These are phyloP conservation scores for Terfezia claveryi DNA, from an alignment of 495 filamentous ascomycete species.

Conservation along the genomic window DNA sequence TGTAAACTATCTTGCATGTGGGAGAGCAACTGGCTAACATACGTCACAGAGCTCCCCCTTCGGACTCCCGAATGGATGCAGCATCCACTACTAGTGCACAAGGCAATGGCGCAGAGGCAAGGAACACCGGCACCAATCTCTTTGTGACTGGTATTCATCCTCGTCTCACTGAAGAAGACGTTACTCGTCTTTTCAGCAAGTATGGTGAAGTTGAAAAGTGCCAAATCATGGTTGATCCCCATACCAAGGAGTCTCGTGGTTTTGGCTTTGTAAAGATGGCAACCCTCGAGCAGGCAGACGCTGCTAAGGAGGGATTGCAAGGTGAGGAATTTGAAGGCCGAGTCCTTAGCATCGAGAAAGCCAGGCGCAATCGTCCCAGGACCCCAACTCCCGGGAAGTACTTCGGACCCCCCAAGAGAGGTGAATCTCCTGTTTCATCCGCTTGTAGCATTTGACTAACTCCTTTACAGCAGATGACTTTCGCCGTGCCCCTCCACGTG, in stretches of 20 bases:
- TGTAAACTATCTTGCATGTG: too few relatives aligned
- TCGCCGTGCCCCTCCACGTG: constrained; percentile 29
- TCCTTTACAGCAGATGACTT: constrained; percentile 30
- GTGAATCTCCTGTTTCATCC: constrained; percentile 29
- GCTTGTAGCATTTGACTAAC: constrained; percentile 15
- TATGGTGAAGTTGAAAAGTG: constrained; percentile 97
- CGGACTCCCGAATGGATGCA: constrained; percentile 21
- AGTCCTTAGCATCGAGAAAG: constrained; percentile 97
- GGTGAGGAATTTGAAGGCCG: constrained; percentile 90
- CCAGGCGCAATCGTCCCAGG: constrained; percentile 75
- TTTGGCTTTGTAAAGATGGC: constrained; percentile 99
- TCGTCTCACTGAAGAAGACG: constrained; percentile 70
- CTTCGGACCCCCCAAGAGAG: constrained; percentile 94
- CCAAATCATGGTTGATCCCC: constrained; percentile 97
- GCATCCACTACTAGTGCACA: constrained; percentile 25
- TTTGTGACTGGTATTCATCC: constrained; percentile 98
- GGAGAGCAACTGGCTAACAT: too few relatives aligned
- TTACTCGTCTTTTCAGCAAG: constrained; percentile 90
- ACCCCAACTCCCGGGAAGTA: constrained; percentile 98
- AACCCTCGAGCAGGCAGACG: constrained; percentile 78
- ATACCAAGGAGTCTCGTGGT: constrained; percentile 92
- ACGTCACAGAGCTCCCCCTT: constrained; percentile 21
- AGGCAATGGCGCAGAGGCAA: constrained; percentile 56
- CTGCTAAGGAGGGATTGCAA: constrained; percentile 87
- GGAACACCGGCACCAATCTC: constrained; percentile 90